Evolutionary conservation across 371 early-diverging fungal genomes (phyloP), one percentile per base, ranked within the genome.

Genomic region (Mucor sp.): DNA sequence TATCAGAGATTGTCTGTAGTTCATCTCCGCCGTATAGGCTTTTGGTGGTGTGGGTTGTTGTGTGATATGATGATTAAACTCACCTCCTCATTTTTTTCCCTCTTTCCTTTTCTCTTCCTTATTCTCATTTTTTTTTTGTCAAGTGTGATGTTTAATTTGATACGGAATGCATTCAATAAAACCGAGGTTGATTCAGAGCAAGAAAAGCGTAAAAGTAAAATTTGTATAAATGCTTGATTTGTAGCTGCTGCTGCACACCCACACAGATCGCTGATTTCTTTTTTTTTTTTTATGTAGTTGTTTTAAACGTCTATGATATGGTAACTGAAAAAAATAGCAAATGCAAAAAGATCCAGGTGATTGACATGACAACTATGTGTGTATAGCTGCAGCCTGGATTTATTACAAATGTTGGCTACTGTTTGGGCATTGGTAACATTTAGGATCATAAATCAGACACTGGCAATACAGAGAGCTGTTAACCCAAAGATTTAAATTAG

Each of bases 361-460:
- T 47, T 47, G 47, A 47, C 47, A 47, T 67, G 35, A 21, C 60
- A 15, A 15, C 27, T 15, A 9, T 60, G 33, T 25, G 15, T 60
- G 15, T 60, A 9, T 60, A 87, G 87, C 78, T 88, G 14, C 84
- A 87, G 37, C 81, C 84, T 25, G 84, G 83, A 50, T 76, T 77
- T 1, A 39, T 89, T 33, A 87, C 89, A 3, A 76, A 83, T 32
- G 58, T 87, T 50, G 87, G 88, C 6, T 82, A 84, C 72, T 72
- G 66, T 11, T 66, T 89, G 53, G 89, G 89, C n/a, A 63, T 89
- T 55, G 89, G 89, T 82, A 80, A 32, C 14, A n/a, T 30, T n/a
- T 0, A n/a, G 8, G 8, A 44, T 21, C 12, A 21, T 9, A 9
- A 19, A 47, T 21, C 47, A 21, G 7, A 21, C 3, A 9, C 12